Evolutionary conservation across 2,329 filamentous ascomycete genomes (phyloP).

Genomic region (Cordyceps pruinosa): DNA sequence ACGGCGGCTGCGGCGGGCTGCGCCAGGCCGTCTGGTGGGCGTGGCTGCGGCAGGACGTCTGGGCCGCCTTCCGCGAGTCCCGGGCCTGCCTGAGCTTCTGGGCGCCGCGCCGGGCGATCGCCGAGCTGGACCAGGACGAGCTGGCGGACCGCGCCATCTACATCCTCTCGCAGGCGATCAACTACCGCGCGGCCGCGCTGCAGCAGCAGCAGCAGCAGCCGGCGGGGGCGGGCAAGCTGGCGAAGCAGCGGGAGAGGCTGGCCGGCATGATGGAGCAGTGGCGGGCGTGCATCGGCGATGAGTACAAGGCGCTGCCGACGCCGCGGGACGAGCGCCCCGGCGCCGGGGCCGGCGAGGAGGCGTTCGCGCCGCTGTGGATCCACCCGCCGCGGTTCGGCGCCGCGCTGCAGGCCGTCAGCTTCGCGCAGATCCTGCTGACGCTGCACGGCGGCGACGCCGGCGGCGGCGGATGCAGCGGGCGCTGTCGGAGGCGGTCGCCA

Average conservation of each 20-base stretch:
- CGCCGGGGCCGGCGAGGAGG: slow-evolving; percentile 16
- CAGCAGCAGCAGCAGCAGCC: not conserved
- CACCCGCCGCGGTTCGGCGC: slow-evolving; percentile 41
- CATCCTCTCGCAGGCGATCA: slow-evolving; percentile 37
- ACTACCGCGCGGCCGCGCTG: slow-evolving; percentile 43
- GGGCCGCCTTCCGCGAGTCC: slow-evolving; percentile 53
- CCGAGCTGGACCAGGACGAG: slow-evolving; percentile 42
- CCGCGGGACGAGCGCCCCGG: slow-evolving; percentile 13
- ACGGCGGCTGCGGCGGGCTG: slow-evolving; percentile 49
- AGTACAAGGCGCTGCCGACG: slow-evolving; percentile 34
- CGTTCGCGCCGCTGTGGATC: slow-evolving; percentile 42
- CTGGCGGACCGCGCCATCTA: slow-evolving; percentile 42
- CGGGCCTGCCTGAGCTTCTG: slow-evolving; percentile 51
- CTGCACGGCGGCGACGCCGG: slow-evolving; percentile 17
- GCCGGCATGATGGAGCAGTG: slow-evolving; percentile 24
- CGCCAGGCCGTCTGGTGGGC: slow-evolving; percentile 56
- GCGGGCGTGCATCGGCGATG: slow-evolving; percentile 27
- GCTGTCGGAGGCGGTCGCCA: slow-evolving; percentile 19
- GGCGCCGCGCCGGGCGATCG: slow-evolving; percentile 41
- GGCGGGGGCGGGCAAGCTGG: slow-evolving; percentile 15
- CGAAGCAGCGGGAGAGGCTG: not conserved
- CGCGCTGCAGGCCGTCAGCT: slow-evolving; percentile 44
- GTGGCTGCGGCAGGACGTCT: slow-evolving; percentile 56
- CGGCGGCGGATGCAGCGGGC: slow-evolving; percentile 19
- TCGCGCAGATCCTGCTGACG: slow-evolving; percentile 43